Base-by-base conservation (phyloP, 345 rosid species). In the Syzygium aromaticum region DNA sequence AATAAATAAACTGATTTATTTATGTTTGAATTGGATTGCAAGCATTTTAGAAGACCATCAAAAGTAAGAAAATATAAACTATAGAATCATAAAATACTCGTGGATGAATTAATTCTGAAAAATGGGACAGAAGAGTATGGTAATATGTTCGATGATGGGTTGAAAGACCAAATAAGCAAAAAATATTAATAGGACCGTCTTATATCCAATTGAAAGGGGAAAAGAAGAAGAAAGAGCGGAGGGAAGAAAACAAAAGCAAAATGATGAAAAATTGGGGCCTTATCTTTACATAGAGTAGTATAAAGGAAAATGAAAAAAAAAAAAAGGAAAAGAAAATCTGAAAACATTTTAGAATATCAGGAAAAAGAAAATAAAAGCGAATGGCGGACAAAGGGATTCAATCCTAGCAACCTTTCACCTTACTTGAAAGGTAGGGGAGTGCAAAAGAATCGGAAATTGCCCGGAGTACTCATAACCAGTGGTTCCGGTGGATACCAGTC, bases 391-490 rank as follows among this genome's bases (percentile, higher is more conserved):
- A 2, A 9, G 64, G 7, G 16, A 59, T 59, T 59, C 64, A 59
- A 27, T 6, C 30, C 27, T 27, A 59, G 28, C 64, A n/a, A 27
- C 30, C 30, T 59, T 59, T 27, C 64, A 59, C 30, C 11, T 28
- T 57, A 57, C 63, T 22, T 23, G 25, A 57, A 57, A 1, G 28
- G 46, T 15, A 52, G 54, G 2, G 54, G 3, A 14, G 19, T 52
- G 19, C 54, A 52, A 52, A 52, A 6, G 3, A 52, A 52, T 52
- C 7, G 1, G 54, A 2, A 15, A 15, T 6, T 1, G 17, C 6
- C 1, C 4, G 17, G 19, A 14, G 1, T 17, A 12, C 19, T 1
- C 3, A 52, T 6, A 52, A 5, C 3, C 7, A 6, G 11, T 11
- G 17, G 16, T 52, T 52, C 2, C 17, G 4, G 14, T 51, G 11